A percentile compares a stretch with the other conserved stretches of the same genome.
Conservation (phyloP, 106 monocot genomes). For the Dendrobium chrysotoxum region DNA sequence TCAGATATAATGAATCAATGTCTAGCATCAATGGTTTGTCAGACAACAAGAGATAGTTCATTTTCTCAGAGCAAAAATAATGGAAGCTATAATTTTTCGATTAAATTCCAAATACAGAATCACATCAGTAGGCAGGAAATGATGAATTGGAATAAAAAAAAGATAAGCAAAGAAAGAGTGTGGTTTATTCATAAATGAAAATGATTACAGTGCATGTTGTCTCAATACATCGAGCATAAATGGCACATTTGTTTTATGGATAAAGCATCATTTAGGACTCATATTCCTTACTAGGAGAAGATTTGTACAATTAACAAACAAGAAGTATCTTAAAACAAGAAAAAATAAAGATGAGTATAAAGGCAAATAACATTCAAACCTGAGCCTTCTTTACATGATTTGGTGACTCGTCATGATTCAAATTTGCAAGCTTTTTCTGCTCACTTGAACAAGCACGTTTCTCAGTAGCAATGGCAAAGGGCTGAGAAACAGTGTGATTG, state of each 20-base stretch:
- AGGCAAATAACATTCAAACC: conserved; percentile 12
- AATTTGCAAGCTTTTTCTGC: conserved; percentile 13
- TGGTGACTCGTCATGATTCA: conserved; percentile 7
- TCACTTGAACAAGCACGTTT: conserved; percentile 27
- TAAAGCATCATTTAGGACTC: background rate
- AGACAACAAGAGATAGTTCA: background rate
- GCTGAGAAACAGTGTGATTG: conserved; percentile 28
- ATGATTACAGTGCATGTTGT: background rate
- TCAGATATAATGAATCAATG: background rate
- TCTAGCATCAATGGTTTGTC: background rate
- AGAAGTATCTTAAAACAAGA: background rate
- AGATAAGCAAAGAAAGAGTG: background rate
- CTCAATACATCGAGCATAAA: background rate
- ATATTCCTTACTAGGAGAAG: background rate
- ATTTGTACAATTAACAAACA: background rate
- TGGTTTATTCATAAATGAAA: background rate
- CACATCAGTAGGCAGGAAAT: no score
- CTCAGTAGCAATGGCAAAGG: conserved; percentile 34
- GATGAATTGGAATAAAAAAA: background rate
- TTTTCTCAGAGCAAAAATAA: background rate
- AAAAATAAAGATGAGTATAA: background rate
- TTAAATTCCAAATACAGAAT: no score
- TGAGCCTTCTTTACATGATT: conserved; percentile 17
- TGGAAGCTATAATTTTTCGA: background rate
- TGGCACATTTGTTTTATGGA: background rate